phyloP scores from a whole-genome alignment of 257 asterid genomes.

The Capsicum baccatum region DNA sequence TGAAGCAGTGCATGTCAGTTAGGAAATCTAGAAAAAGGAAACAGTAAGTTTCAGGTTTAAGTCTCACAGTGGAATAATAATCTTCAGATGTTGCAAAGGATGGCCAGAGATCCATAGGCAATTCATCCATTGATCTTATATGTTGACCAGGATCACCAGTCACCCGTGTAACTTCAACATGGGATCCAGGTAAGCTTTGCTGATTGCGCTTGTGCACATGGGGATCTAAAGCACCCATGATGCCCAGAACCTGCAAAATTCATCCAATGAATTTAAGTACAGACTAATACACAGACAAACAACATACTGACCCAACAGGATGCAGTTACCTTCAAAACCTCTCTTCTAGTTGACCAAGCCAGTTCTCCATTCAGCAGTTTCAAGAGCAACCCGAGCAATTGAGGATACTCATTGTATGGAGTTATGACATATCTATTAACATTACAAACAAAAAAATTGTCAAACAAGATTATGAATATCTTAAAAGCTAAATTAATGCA shows the following conservation, averaged over 20 bases:
- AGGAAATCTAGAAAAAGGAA: conserved; percentile 9
- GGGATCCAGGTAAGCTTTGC: conserved; percentile 81
- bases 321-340: conserved; percentile 83
- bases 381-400: conserved; percentile 88
- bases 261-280: conserved; percentile 9
- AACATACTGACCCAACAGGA: conserved; percentile 29
- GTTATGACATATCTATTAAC: conserved; percentile 83
- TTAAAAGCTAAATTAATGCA: background rate
- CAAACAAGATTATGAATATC: background rate
- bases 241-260: conserved; percentile 82
- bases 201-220: conserved; percentile 92
- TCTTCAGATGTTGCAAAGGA: conserved; percentile 98
- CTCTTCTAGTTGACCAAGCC: conserved; percentile 99
- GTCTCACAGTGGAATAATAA: conserved; percentile 90
- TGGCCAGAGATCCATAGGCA: conserved; percentile 98
- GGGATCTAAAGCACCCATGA: conserved; percentile 99
- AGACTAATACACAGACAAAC: conserved; percentile 7
- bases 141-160: conserved; percentile 90
- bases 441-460: conserved; percentile 12
- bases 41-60: conserved; percentile 37
- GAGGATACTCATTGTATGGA: conserved; percentile 95
- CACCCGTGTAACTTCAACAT: conserved; percentile 87
- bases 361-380: conserved; percentile 96
- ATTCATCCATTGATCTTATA: conserved; percentile 80
- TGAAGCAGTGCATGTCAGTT: conserved; percentile 44